These are phyloP conservation scores for Phytomonas sp. DNA, from an alignment of 208 protist genomes.

Conservation along the genomic window DNA sequence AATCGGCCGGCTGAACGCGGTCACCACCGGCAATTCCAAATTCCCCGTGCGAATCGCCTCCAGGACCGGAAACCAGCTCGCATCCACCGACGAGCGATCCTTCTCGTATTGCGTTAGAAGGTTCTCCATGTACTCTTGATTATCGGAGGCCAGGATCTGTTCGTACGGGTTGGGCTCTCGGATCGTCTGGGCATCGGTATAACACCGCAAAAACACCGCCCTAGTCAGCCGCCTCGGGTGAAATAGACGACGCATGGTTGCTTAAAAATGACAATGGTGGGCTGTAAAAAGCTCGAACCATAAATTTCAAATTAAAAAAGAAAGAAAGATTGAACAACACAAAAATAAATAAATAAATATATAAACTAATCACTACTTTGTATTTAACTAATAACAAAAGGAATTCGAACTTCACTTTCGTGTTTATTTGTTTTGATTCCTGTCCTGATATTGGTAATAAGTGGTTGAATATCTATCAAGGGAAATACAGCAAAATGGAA, in stretches of 20 bases:
- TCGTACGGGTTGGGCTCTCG: conserved; percentile 71
- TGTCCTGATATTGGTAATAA: neutral
- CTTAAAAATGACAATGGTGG: no score
- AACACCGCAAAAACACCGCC: conserved; percentile 22
- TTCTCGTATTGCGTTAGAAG: conserved; percentile 70
- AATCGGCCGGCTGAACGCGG: conserved; percentile 67
- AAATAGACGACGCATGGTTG: neutral
- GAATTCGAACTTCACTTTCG: neutral
- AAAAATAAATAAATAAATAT: neutral
- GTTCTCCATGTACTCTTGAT: conserved; percentile 71
- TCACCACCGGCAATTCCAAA: conserved; percentile 49
- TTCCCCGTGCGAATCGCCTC: conserved; percentile 45
- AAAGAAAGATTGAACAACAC: neutral
- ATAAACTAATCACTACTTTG: neutral
- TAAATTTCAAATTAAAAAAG: neutral
- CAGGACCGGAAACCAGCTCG: conserved; percentile 76
- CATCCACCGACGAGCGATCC: conserved; percentile 59
- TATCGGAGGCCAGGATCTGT: conserved; percentile 57
- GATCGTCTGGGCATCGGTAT: conserved; percentile 75
- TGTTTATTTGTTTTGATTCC: neutral
- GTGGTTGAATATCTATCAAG: neutral
- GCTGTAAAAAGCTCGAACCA: neutral
- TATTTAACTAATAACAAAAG: neutral
- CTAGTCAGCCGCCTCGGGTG: neutral
- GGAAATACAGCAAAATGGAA: neutral